phyloP scores from a whole-genome alignment of 805 yeast genomes.

The Yueomyces sinensis region DNA sequence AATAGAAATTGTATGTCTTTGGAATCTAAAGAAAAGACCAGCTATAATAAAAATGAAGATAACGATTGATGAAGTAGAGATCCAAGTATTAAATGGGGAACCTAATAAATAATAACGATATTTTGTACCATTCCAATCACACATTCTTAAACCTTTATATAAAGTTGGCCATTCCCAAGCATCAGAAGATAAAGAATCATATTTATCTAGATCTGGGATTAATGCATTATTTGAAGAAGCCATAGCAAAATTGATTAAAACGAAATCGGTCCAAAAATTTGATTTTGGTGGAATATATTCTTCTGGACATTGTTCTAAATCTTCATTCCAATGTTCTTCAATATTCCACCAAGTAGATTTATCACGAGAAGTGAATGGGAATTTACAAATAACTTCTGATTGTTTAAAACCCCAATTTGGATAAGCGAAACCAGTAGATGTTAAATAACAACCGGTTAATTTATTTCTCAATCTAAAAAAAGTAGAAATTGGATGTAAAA shows the following conservation, averaged over 20 bases:
- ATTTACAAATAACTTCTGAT: conserved; percentile 83
- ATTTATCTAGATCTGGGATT: conserved; percentile 65
- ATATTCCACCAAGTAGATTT: conserved; percentile 85
- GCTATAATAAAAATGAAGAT: conserved; percentile 31
- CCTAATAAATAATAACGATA: conserved; percentile 59
- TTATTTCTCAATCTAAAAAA: conserved; percentile 64
- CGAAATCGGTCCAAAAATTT: conserved; percentile 61
- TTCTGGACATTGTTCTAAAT: conserved; percentile 39
- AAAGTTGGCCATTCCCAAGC: conserved; percentile 91
- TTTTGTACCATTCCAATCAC: conserved; percentile 51
- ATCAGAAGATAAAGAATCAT: conserved; percentile 53
- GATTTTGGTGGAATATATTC: conserved; percentile 47
- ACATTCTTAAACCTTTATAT: conserved; percentile 61
- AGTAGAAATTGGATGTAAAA: conserved; percentile 70
- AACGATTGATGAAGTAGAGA: conserved; percentile 49
- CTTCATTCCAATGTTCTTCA: conserved; percentile 51
- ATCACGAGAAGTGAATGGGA: conserved; percentile 54
- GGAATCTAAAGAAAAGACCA: conserved; percentile 40
- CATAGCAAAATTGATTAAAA: conserved; percentile 71
- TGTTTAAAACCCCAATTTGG: conserved; percentile 98
- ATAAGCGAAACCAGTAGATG: conserved; percentile 65
- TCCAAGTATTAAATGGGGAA: conserved; percentile 69
- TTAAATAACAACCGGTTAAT: conserved; percentile 67
- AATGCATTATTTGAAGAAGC: conserved; percentile 77
- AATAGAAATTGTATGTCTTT: conserved; percentile 48